Evolutionary conservation across 306 rosid genomes (phyloP).

Genomic region (Quercus parvula): DNA sequence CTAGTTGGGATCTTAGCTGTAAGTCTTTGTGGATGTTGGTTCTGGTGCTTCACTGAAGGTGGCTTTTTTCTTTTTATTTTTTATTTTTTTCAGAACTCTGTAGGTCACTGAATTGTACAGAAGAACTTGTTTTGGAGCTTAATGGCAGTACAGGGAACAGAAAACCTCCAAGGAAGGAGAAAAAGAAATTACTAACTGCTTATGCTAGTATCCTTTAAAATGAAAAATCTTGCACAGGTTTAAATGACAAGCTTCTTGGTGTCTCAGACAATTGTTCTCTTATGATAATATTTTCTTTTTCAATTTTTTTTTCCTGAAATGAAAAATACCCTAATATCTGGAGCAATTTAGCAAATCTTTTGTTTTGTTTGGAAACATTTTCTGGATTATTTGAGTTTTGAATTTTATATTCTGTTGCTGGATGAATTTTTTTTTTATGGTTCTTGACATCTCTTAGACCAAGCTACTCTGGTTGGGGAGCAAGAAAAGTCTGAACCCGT

Average conservation of each 20-base stretch:
- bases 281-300: neutral
- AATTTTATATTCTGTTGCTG: constrained; percentile 11
- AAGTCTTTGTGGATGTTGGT: constrained; percentile 20
- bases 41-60: constrained; percentile 28
- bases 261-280: constrained; percentile 16
- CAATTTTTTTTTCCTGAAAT: neutral
- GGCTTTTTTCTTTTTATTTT: neutral
- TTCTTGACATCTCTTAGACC: constrained; percentile 59
- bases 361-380: constrained; percentile 15
- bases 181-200: constrained; percentile 56
- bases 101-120: constrained; percentile 49
- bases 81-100: constrained; percentile 62
- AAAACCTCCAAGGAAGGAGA: constrained; percentile 75
- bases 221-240: constrained; percentile 13
- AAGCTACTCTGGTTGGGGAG: constrained; percentile 42
- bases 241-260: constrained; percentile 6
- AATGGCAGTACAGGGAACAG: constrained; percentile 51
- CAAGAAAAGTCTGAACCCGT: constrained; percentile 47
- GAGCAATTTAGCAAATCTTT: neutral
- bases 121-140: constrained; percentile 47
- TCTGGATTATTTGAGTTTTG: constrained; percentile 2
- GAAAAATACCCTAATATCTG: neutral
- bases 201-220: constrained; percentile 68
- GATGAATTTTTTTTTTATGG: constrained; percentile 25
- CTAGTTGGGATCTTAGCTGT: constrained; percentile 3